These are phyloP conservation scores for Beauveria asiatica DNA, from an alignment of 2,329 filamentous ascomycete species.

Conservation along the genomic window DNA sequence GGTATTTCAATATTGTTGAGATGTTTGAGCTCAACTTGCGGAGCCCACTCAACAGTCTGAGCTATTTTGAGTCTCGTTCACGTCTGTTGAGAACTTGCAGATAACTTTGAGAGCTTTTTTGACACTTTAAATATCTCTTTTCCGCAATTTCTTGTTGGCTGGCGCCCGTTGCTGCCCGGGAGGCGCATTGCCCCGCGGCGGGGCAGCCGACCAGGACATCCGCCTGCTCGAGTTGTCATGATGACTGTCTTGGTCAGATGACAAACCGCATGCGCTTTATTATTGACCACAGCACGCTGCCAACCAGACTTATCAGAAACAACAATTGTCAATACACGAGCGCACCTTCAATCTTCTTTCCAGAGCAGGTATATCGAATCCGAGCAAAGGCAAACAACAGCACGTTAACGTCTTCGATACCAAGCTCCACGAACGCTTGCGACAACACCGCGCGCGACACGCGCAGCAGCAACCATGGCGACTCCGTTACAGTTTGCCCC, in stretches of 20 bases:
- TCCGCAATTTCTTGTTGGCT: background rate
- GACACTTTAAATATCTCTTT: background rate
- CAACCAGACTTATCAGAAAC: background rate
- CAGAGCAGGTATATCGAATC: background rate
- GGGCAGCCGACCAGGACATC: slow-evolving; percentile 16
- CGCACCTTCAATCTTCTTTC: background rate
- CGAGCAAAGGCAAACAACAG: background rate
- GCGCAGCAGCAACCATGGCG: slow-evolving; percentile 36
- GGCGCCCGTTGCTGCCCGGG: background rate
- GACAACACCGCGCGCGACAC: background rate
- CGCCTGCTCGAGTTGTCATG: slow-evolving; percentile 11
- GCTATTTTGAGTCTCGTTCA: too few species aligned
- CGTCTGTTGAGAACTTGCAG: background rate
- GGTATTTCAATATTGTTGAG: background rate
- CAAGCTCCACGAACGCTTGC: background rate
- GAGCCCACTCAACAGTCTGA: too few species aligned
- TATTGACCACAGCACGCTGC: background rate
- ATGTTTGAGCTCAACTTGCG: too few species aligned
- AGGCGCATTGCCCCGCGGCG: slow-evolving; percentile 16
- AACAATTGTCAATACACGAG: background rate
- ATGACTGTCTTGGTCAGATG: slow-evolving; percentile 16
- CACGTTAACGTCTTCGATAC: background rate
- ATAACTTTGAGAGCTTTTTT: too few species aligned
- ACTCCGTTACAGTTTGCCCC: slow-evolving; percentile 63
- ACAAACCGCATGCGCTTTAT: slow-evolving; percentile 11